Percentiles rank a stretch among this genome's conserved stretches.
Evolutionary conservation across 768 basidiomycete genomes (phyloP).

Genomic region (Thelephora aurantiotincta): DNA sequence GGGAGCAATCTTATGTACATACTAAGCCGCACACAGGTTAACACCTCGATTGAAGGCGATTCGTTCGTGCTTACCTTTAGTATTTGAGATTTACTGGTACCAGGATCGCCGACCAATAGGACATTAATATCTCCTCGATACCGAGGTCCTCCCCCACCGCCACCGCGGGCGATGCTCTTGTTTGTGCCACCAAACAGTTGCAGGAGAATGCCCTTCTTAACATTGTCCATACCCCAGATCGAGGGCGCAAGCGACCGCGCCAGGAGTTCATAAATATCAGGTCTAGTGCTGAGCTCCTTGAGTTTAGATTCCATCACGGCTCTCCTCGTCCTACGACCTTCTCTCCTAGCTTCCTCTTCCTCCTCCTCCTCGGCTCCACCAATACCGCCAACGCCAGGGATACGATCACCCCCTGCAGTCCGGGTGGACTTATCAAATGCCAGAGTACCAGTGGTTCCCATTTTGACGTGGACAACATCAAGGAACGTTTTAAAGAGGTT

Average conservation of each 20-base stretch:
- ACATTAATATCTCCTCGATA: conserved; percentile 99
- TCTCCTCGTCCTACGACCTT: conserved; percentile 26
- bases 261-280: conserved; percentile 80
- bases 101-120: conserved; percentile 92
- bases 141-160: conserved; percentile 89
- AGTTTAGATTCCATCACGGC: conserved; percentile 76
- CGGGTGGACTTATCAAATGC: conserved; percentile 73
- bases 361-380: conserved; percentile 56
- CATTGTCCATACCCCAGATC: conserved; percentile 98
- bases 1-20: conserved; percentile 97
- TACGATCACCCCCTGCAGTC: conserved; percentile 48
- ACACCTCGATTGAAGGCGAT: not conserved
- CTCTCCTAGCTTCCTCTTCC: conserved; percentile 26
- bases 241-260: conserved; percentile 81
- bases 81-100: conserved; percentile 93
- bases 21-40: conserved; percentile 32
- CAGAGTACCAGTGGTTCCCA: conserved; percentile 49
- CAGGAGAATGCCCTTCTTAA: conserved; percentile 94
- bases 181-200: conserved; percentile 98
- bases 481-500: conserved; percentile 96
- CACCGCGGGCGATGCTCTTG: conserved; percentile 85
- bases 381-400: conserved; percentile 54
- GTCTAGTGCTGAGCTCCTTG: conserved; percentile 50
- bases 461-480: conserved; percentile 85
- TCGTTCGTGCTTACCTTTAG: conserved; percentile 44